Evolutionary conservation across 2,329 filamentous ascomycete genomes (phyloP), one percentile per base, ranked within the genome.

Genomic region (Cladosporium sp.): DNA sequence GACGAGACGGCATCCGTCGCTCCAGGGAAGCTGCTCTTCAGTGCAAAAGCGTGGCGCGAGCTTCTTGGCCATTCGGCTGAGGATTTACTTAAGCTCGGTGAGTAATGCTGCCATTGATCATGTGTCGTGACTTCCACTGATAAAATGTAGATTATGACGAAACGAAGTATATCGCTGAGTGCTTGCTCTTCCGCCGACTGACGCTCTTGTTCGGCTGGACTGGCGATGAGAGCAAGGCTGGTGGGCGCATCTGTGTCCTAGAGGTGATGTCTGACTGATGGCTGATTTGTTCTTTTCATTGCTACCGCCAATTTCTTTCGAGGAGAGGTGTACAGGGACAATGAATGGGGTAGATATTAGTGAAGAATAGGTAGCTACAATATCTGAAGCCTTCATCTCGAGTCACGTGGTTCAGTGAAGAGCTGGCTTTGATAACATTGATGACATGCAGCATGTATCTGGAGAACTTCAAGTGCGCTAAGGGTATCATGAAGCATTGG

Each of bases 141-240:
- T 32, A 18, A n/a, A 4, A 29, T 13, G 6, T 12, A 46, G 43
- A 27, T 7, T 52, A 61, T 0, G 69, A 74, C 11, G 66, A 69
- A 15, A 53, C 81, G n/a, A 67, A 67, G 48, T 68, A 70, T 38
- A 60, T 82, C 4, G 77, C 83, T 55, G 72, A 77, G 54, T 66
- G 75, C 3, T 57, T 82, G 41, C 47, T 76, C 12, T 80, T 76
- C 54, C 62, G 78, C 42, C 70, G 79, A 13, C 57, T 80, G 7
- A 79, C 74, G 13, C 55, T 83, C 57, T 69, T 75, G 4, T 80
- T 84, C 59, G 80, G 77, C 1, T 78, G 79, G 75, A 70, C 69
- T 15, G 62, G 60, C 3, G 59, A 64, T 38, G 61, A 61, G 49
- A 60, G 53, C 38, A 59, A 56, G 29, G 61, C 61, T 32, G 64